Percentiles rank a stretch among this genome's conserved stretches.
Evolutionary conservation across 108 stramenopile species (phyloP).

Genomic region (Skeletonema potamos): DNA sequence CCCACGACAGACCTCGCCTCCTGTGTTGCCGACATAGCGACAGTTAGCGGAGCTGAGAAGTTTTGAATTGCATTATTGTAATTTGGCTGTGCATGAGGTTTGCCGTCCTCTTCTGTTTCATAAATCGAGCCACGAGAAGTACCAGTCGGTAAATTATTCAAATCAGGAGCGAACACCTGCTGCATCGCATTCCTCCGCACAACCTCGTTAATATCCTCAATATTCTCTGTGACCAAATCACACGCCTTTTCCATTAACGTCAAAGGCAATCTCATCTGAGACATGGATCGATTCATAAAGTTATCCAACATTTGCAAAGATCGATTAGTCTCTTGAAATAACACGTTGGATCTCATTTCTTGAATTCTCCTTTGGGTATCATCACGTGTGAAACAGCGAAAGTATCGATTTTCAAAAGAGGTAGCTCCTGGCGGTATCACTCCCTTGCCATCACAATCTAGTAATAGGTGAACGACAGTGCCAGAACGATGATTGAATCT

Average conservation of each 20-base stretch:
- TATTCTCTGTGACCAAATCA: slow-evolving; percentile 34
- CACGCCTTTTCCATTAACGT: slow-evolving; percentile 43
- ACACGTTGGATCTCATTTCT: slow-evolving; percentile 36
- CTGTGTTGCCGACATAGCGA: slow-evolving; percentile 25
- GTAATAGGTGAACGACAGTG: slow-evolving; percentile 35
- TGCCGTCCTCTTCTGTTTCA: neutral
- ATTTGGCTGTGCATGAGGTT: slow-evolving; percentile 7
- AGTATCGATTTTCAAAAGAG: slow-evolving; percentile 22
- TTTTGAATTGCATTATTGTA: slow-evolving; percentile 5
- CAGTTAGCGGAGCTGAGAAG: slow-evolving; percentile 16
- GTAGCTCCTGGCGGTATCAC: neutral
- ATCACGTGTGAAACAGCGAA: slow-evolving; percentile 59
- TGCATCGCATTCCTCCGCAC: slow-evolving; percentile 10
- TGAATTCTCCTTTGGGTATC: slow-evolving; percentile 50
- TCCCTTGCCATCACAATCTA: slow-evolving; percentile 52
- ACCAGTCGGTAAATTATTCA: neutral
- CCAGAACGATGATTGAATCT: slow-evolving; percentile 49
- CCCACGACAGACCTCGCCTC: slow-evolving; percentile 35
- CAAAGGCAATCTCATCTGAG: slow-evolving; percentile 46
- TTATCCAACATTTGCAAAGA: slow-evolving; percentile 31
- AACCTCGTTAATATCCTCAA: slow-evolving; percentile 42
- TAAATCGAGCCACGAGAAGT: neutral
- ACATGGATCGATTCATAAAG: slow-evolving; percentile 55
- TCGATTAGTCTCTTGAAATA: slow-evolving; percentile 46
- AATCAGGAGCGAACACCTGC: neutral